phyloP scores from a whole-genome alignment of 257 asterid species.

The Coffea eugenioides region DNA sequence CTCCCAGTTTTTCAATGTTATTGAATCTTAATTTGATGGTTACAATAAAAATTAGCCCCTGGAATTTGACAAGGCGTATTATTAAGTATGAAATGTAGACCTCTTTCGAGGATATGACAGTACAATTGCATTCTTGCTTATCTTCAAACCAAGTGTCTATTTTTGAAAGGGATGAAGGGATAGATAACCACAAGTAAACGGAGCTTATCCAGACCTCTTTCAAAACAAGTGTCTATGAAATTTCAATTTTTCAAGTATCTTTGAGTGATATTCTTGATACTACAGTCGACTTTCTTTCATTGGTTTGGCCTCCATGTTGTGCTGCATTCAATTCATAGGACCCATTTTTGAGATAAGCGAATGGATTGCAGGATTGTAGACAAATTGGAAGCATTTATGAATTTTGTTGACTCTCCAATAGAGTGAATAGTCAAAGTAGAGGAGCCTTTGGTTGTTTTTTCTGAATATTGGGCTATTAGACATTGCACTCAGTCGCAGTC shows the following conservation, averaged over 20 bases:
- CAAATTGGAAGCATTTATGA: background rate
- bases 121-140: background rate
- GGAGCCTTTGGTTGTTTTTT: background rate
- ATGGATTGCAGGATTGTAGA: background rate
- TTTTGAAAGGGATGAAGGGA: too few relatives aligned
- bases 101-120: too few relatives aligned
- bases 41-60: too few relatives aligned
- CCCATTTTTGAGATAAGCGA: background rate
- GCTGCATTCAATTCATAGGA: background rate
- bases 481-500: too few relatives aligned
- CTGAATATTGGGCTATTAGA: too few relatives aligned
- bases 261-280: background rate
- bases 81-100: background rate
- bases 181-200: too few relatives aligned
- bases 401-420: background rate
- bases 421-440: background rate
- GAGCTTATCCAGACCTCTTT: too few relatives aligned
- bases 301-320: background rate
- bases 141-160: too few relatives aligned
- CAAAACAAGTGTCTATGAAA: background rate
- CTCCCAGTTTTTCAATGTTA: too few relatives aligned
- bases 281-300: background rate
- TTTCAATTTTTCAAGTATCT: background rate
- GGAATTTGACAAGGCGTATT: too few relatives aligned
- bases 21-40: too few relatives aligned